Base-by-base conservation (phyloP, 164 flowering plant genomes). In the Umbilicus rupestris region DNA sequence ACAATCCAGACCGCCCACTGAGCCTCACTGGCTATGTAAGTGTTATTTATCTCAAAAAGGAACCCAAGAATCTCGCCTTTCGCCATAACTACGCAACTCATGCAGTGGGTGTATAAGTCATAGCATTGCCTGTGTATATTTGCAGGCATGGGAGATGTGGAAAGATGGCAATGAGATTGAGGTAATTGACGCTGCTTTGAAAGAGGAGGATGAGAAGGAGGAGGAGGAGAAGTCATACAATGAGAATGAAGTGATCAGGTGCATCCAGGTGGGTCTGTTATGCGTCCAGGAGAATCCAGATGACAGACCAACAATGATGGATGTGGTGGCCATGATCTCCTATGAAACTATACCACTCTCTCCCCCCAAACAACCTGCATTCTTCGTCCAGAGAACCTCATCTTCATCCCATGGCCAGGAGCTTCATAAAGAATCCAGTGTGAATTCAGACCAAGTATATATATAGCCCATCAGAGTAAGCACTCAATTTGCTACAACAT, bases 11-110 rank as follows among this genome's bases (percentile, higher is more conserved):
- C 5, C 63, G 47, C 20, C 67, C 73, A 2, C 70, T 71, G 41
- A 74, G 62, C 50, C 80, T 77, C 39, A 45, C 64, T 12, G 77
- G 77, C 55, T 64, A 74, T 69, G 80, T 74, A 71, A 71, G 77
- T 67, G 20, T 12, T 33, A n/a, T n/a, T n/a, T 47, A n/a, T 35
- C 7, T 35, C 7, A 7, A 35, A 35, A 35, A 35, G 7, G 37
- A 3, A 35, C 37, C 37, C n/a, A n/a, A n/a, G 37, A 35, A 35
- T 35, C 1, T 35, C 4, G 37, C 37, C 37, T 35, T 35, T 35
- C 37, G n/a, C n/a, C n/a, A n/a, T n/a, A n/a, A n/a, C n/a, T n/a
- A n/a, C n/a, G n/a, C n/a, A 35, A 35, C 37, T 35, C 37, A 35
- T 35, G 37, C 37, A 35, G 4, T 35, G 37, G 4, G 7, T 35